A percentile compares a stretch with the other conserved stretches of the same genome.
Conservation (phyloP, 1,139 yeast genomes). For the Geotrichum aggregatum region DNA sequence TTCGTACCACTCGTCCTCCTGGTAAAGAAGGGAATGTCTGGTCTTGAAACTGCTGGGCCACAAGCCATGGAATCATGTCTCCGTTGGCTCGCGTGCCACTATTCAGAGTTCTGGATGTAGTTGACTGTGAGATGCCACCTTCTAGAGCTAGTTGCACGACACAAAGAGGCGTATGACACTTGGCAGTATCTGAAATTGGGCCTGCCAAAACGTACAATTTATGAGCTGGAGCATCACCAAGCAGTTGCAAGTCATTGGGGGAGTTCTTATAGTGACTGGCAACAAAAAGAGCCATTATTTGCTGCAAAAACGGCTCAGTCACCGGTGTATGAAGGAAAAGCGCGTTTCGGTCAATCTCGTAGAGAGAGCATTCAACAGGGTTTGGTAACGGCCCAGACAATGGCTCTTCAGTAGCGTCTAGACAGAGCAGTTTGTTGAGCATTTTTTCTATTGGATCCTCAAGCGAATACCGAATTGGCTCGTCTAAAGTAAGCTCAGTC, state of each 20-base stretch:
- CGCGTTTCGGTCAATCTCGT: constrained; percentile 87
- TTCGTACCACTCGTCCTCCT: constrained; percentile 94
- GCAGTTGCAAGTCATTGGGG: constrained; percentile 90
- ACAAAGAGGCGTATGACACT: constrained; percentile 92
- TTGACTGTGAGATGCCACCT: constrained; percentile 90
- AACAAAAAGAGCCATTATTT: constrained; percentile 95
- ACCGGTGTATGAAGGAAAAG: constrained; percentile 94
- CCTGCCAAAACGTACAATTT: constrained; percentile 88
- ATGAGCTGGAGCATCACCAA: constrained; percentile 99
- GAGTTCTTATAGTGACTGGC: constrained; percentile 96
- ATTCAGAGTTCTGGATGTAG: constrained; percentile 80
- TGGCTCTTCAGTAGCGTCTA: constrained; percentile 64
- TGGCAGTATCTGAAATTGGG: constrained; percentile 65
- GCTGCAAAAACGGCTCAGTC: constrained; percentile 88
- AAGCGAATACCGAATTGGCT: constrained; percentile 97
- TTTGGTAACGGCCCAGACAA: constrained; percentile 84
- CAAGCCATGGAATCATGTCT: constrained; percentile 94
- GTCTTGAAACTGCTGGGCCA: constrained; percentile 96
- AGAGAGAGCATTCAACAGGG: constrained; percentile 86
- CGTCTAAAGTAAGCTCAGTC: constrained; percentile 80
- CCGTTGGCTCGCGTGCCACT: constrained; percentile 98
- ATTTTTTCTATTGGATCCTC: constrained; percentile 95
- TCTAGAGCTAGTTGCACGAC: constrained; percentile 91
- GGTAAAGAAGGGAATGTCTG: constrained; percentile 93
- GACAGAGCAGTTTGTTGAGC: constrained; percentile 84